Percentiles rank a stretch among this genome's conserved stretches.
Evolutionary conservation across 2,329 filamentous ascomycete genomes (phyloP).

Genomic region (Calycina herbarum): DNA sequence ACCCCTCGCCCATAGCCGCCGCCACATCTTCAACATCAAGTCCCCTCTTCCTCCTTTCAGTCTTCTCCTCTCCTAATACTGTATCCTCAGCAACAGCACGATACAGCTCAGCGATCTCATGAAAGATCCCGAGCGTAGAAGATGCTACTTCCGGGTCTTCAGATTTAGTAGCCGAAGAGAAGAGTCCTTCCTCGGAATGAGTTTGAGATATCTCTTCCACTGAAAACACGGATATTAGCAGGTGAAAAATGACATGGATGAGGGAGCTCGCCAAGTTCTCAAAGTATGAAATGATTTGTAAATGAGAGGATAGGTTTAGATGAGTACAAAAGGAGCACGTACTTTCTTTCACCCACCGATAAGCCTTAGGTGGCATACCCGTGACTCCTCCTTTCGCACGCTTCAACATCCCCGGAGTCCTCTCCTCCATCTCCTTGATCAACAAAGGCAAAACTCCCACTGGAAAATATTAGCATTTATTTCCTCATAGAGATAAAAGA

Average conservation of each 20-base stretch:
- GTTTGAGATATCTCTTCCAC: conserved; percentile 72
- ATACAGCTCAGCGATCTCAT: conserved; percentile 62
- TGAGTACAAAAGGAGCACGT: not conserved
- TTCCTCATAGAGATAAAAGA: too few species aligned
- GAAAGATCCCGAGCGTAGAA: conserved; percentile 50
- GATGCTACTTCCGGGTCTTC: not conserved
- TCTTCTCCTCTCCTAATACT: conserved; percentile 58
- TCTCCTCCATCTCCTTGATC: conserved; percentile 52
- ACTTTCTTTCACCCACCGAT: conserved; percentile 72
- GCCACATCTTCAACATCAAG: conserved; percentile 60
- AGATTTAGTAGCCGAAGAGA: conserved; percentile 37
- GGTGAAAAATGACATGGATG: not conserved
- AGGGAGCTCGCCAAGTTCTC: too few species aligned
- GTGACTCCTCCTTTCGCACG: conserved; percentile 53
- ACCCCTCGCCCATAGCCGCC: conserved; percentile 47
- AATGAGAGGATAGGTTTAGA: not conserved
- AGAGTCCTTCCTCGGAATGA: conserved; percentile 65
- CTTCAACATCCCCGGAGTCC: conserved; percentile 48
- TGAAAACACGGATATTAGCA: not conserved
- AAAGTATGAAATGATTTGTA: too few species aligned
- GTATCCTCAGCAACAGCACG: conserved; percentile 60
- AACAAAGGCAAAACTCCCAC: conserved; percentile 63
- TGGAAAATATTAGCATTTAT: too few species aligned
- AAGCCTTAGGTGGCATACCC: conserved; percentile 73
- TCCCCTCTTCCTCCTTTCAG: conserved; percentile 56